Conservation (phyloP, 495 filamentous ascomycete genomes). For the Delitschia confertaspora region DNA sequence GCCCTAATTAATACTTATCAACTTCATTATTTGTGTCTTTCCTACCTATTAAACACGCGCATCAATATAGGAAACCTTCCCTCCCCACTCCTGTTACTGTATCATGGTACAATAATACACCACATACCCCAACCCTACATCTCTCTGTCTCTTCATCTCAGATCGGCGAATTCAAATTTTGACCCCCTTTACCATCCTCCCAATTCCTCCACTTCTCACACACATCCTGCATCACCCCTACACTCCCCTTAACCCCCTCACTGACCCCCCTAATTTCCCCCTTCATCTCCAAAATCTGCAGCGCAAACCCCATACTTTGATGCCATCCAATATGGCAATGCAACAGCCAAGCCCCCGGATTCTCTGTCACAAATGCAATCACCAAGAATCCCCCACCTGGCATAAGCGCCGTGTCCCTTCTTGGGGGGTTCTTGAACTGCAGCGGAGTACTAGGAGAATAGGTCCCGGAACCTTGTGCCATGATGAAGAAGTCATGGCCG, state of each 20-base stretch:
- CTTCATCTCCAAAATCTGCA: slow-evolving; percentile 34
- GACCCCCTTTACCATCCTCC: neutral
- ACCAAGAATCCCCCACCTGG: slow-evolving; percentile 29
- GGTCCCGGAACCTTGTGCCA: slow-evolving; percentile 23
- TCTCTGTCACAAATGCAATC: slow-evolving; percentile 30
- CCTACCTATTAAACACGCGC: too few relatives aligned
- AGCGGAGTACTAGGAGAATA: slow-evolving; percentile 17
- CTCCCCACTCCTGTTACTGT: too few relatives aligned
- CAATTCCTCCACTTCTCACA: slow-evolving; percentile 14
- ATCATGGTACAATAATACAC: too few relatives aligned
- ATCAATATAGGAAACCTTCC: too few relatives aligned
- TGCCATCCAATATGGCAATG: slow-evolving; percentile 35
- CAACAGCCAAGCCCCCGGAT: slow-evolving; percentile 35
- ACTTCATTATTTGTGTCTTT: too few relatives aligned
- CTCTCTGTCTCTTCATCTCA: too few relatives aligned
- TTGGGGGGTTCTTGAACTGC: slow-evolving; percentile 31
- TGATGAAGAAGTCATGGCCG: slow-evolving; percentile 35
- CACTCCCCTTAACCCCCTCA: slow-evolving; percentile 7
- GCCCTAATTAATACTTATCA: too few relatives aligned
- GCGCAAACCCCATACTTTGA: slow-evolving; percentile 32
- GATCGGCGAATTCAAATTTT: too few relatives aligned
- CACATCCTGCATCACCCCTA: neutral
- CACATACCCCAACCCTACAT: too few relatives aligned
- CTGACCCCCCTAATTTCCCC: slow-evolving; percentile 21
- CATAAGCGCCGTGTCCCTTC: slow-evolving; percentile 31